Percentiles rank a stretch among this genome's conserved stretches.
phyloP scores from a whole-genome alignment of 2,329 filamentous ascomycete species.

The Akanthomyces uredinophilus region DNA sequence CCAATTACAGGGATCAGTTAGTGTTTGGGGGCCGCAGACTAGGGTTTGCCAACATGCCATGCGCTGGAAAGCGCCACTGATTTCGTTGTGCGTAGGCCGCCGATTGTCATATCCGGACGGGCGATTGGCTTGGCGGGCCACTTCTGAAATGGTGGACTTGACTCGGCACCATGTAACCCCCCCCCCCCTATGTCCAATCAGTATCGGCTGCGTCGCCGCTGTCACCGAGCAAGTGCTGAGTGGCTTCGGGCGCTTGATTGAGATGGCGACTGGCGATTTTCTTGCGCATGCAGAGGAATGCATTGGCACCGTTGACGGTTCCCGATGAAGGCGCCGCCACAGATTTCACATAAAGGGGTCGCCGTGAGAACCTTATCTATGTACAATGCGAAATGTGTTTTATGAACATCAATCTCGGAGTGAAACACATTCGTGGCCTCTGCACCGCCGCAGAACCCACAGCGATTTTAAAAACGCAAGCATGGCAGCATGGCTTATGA shows the following conservation, averaged over 20 bases:
- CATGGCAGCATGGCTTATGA: not conserved
- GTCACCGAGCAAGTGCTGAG: not conserved
- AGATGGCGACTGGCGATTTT: not conserved
- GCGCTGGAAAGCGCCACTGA: not conserved
- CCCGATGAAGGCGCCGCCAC: not conserved
- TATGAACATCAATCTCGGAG: conserved; percentile 8
- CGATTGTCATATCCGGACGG: conserved; percentile 10
- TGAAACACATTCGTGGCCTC: conserved; percentile 13
- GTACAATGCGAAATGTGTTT: not conserved
- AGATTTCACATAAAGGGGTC: not conserved
- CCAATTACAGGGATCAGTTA: not conserved
- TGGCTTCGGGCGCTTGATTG: not conserved
- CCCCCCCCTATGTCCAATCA: not conserved
- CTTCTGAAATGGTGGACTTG: not conserved
- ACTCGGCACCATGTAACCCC: conserved; percentile 1
- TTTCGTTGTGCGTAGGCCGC: not conserved
- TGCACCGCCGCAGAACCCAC: conserved; percentile 12
- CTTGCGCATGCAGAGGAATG: too few relatives aligned
- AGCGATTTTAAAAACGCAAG: not conserved
- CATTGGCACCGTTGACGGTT: too few relatives aligned
- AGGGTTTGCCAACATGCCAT: not conserved
- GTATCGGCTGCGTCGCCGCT: not conserved
- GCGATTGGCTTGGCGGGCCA: conserved; percentile 9
- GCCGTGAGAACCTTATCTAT: not conserved
- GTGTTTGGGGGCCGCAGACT: not conserved